Base-by-base conservation (phyloP, 2,329 filamentous ascomycete genomes). In the Pochonia chlamydosporia region DNA sequence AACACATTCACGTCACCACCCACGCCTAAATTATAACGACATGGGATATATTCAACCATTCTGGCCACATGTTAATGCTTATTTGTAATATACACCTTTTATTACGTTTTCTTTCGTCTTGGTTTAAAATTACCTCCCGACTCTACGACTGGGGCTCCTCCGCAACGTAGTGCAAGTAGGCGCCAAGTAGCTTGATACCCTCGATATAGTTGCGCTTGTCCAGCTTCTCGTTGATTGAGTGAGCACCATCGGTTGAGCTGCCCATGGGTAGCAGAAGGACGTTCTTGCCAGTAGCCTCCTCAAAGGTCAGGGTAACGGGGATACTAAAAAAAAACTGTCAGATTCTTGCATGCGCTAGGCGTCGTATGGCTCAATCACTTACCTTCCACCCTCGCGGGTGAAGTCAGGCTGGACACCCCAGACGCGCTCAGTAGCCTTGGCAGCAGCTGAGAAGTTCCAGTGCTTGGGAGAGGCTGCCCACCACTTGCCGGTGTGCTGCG, bases 161-260 rank as follows among this genome's bases (percentile, higher is more conserved):
- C 2, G 91, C 90, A 55, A 96, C 90, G 59, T 96, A 96, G 72
- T 97, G 92, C 63, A 99, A 72, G 66, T 99, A 99, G 3, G 92
- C 88, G 41, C 93, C 93, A 49, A 99, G 71, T 53, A 99, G 72
- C 81, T 99, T 99, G 59, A 88, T 96, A 42, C 93, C 93, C 75
- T 99, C 90, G 61, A 99, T 95, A 68, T 99, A 99, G 72, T 99
- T 99, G 63, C 81, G 82, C 79, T 87, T 90, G 69, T 99, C 93
- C 49, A 99, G 76, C 79, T 96, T 96, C 81, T 97, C 93, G 67
- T 99, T 99, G 70, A 96, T 95, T 28, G 89, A 96, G 72, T 99
- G 93, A 7, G 93, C 93, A 36, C 88, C 91, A 66, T 97, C 93
- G 1, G 92, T 99, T 37, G 88, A 95, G 74, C 88, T 95, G 40